These are phyloP conservation scores for Litchi chinensis DNA, from an alignment of 345 rosid genomes.

Conservation along the genomic window DNA sequence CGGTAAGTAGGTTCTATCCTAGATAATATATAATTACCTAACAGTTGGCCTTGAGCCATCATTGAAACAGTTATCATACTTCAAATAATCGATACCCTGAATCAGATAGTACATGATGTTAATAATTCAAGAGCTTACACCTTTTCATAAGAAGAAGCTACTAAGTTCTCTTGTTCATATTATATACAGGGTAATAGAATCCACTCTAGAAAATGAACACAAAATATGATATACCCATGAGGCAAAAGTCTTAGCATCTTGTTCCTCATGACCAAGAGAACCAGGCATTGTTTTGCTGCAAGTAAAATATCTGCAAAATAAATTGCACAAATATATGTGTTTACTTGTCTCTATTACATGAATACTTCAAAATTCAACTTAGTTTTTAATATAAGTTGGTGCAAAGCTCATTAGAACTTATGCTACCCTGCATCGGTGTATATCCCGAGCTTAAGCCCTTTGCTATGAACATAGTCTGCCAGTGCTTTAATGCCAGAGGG, in stretches of 20 bases:
- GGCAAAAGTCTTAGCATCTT: constrained; percentile 90
- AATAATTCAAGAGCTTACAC: not conserved
- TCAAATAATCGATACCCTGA: constrained; percentile 89
- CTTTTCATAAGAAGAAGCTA: not conserved
- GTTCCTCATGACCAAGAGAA: constrained; percentile 84
- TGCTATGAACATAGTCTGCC: constrained; percentile 79
- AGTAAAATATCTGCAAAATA: constrained; percentile 59
- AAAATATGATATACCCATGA: constrained; percentile 62
- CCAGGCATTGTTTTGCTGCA: constrained; percentile 95
- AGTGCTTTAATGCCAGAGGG: constrained; percentile 85
- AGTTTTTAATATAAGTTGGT: not conserved
- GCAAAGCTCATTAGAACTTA: not conserved
- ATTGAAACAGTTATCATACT: constrained; percentile 84
- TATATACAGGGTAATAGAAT: not conserved
- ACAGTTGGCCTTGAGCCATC: constrained; percentile 64
- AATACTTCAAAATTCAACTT: not conserved
- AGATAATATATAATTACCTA: constrained; percentile 44
- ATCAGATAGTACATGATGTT: not conserved
- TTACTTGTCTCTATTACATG: not conserved
- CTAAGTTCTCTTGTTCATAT: not conserved
- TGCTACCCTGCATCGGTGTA: constrained; percentile 88
- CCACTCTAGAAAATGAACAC: constrained; percentile 7
- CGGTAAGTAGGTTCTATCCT: not conserved
- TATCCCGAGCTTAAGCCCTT: constrained; percentile 91
- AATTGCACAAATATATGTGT: not conserved